Evolutionary conservation across 2,329 filamentous ascomycete genomes (phyloP), one percentile per base, ranked within the genome.

Genomic region (Microdochium bolleyi): DNA sequence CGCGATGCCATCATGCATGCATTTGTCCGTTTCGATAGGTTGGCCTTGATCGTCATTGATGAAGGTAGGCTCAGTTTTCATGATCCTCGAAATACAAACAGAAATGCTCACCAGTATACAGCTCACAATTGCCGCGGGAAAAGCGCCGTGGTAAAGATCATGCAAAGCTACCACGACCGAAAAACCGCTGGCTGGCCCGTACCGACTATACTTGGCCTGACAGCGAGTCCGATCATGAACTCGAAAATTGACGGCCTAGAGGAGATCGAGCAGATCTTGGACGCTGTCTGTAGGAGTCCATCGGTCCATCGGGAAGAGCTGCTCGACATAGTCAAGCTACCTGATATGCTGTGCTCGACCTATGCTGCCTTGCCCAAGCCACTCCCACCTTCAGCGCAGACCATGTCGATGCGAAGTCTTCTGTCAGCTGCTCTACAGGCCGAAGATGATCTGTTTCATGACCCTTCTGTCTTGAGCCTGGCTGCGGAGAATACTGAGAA

Each of bases 31-130:
- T 78, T 95, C 60, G 63, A 72, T 0, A 73, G 72, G 2, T 67
- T 95, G 22, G 76, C 84, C 4, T 72, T 96, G 3, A 69, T 95
- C 16, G 78, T 95, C 0, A 88, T 95, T 60, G 91, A 96, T 62
- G 91, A 96, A 82, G 88, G 88, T 86, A 63, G 52, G 69, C 56
- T 22, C 11, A 21, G 25, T 30, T 8, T n/a, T 32, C 14, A 16
- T 46, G 16, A n/a, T 14, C 32, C 16, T n/a, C 51, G 61, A 24
- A 52, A 49, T n/a, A 16, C n/a, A 41, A 41, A n/a, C 37, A 8
- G 5, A 19, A 24, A 16, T 48, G 56, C 58, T 62, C 51, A 65
- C 34, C 14, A 3, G 3, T 9, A 1, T 13, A 41, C 22, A 88
- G 90, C 88, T 10, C 90, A 95, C 63, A 84, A 91, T 63, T 92